Percentiles rank a stretch among this genome's conserved stretches.
These are phyloP conservation scores for Udeniomyces megalosporus DNA, from an alignment of 768 basidiomycete species.

Conservation along the genomic window DNA sequence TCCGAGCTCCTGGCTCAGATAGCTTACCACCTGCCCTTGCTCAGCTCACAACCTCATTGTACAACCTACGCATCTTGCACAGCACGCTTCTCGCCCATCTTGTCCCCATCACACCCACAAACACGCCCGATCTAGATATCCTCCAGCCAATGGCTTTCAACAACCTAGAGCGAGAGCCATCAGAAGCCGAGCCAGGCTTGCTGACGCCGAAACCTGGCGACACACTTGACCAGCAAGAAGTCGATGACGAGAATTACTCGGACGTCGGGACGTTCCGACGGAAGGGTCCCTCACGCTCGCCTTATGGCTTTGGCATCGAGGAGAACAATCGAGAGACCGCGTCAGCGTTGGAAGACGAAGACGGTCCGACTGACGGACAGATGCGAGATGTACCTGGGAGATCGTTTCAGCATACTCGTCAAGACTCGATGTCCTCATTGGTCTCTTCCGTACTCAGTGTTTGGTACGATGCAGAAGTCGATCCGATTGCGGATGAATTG, in stretches of 20 bases:
- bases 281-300: no score
- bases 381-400: neutral
- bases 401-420: neutral
- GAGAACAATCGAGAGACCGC: neutral
- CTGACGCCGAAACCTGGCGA: neutral
- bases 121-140: no score
- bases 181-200: neutral
- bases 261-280: no score
- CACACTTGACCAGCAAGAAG: neutral
- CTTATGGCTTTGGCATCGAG: neutral
- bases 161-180: neutral
- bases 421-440: constrained; percentile 3
- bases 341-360: neutral
- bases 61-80: constrained; percentile 5
- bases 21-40: constrained; percentile 5
- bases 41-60: constrained; percentile 4
- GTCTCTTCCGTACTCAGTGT: constrained; percentile 11
- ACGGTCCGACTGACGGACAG: neutral
- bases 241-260: no score
- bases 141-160: neutral
- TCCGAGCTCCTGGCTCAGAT: neutral
- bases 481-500: constrained; percentile 4
- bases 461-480: constrained; percentile 17
- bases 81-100: neutral
- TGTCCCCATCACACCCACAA: neutral